A percentile compares a stretch with the other conserved stretches of the same genome.
Conservation (phyloP, 2,329 filamentous ascomycete genomes). For the Talaromyces albobiverticillius region DNA sequence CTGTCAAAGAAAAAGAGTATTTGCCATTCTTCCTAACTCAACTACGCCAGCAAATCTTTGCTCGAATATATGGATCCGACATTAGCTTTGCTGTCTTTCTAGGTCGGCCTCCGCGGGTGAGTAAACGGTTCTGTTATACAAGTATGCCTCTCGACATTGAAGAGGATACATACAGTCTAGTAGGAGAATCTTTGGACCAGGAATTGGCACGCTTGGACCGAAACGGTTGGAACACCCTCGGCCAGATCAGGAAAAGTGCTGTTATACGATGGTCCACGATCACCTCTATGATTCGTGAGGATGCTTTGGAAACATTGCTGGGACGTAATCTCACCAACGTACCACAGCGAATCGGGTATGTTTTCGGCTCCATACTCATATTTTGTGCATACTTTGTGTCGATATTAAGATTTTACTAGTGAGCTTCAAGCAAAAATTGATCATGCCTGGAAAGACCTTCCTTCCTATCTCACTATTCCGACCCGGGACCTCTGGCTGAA, state of each 20-base stretch:
- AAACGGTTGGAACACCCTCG: constrained; percentile 11
- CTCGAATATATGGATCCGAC: constrained; percentile 15
- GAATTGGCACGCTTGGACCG: constrained; percentile 8
- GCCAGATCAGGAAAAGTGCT: constrained; percentile 11
- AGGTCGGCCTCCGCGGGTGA: constrained; percentile 12
- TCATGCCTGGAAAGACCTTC: constrained; percentile 14
- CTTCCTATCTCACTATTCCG: constrained; percentile 8
- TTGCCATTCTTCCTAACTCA: constrained; percentile 11
- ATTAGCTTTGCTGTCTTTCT: constrained; percentile 15
- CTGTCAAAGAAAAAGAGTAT: constrained; percentile 7
- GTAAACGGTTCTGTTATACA: constrained; percentile 13
- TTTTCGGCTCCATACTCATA: too few species aligned
- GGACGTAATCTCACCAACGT: constrained; percentile 9
- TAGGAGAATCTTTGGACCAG: constrained; percentile 3
- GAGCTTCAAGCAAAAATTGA: constrained; percentile 11
- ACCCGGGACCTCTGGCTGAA: constrained; percentile 2
- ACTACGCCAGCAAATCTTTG: constrained; percentile 13
- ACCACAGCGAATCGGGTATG: constrained; percentile 12
- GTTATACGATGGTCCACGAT: constrained; percentile 13
- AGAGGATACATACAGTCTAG: constrained; percentile 8
- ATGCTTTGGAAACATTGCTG: constrained; percentile 12
- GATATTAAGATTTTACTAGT: neutral
- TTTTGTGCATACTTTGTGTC: neutral
- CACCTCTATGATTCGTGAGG: constrained; percentile 13
- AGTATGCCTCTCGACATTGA: constrained; percentile 14